Evolutionary conservation across 2,329 filamentous ascomycete species (phyloP).

Genomic region (Diaporthe vaccinii): DNA sequence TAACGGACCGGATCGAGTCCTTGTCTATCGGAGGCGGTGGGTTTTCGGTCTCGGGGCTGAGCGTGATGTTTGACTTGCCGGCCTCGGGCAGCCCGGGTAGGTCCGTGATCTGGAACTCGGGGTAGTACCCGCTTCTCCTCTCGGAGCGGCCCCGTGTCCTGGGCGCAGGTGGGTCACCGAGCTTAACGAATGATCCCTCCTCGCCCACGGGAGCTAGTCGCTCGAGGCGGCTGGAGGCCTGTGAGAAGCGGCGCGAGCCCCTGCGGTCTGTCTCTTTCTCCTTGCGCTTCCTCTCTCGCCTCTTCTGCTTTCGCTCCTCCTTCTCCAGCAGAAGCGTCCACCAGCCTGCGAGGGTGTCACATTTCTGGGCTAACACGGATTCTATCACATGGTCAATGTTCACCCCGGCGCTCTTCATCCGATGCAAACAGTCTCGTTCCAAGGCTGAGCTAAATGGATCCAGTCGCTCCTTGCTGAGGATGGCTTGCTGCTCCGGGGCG

Average conservation of each 20-base stretch:
- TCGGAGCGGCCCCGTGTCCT: constrained; percentile 82
- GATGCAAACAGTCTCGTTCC: constrained; percentile 90
- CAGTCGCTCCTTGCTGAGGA: constrained; percentile 84
- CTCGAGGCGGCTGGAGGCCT: constrained; percentile 88
- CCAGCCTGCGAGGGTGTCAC: constrained; percentile 93
- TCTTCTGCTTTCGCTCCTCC: constrained; percentile 85
- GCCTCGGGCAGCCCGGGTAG: constrained; percentile 82
- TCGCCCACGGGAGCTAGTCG: constrained; percentile 86
- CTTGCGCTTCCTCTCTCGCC: constrained; percentile 73
- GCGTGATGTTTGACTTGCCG: constrained; percentile 57
- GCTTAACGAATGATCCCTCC: constrained; percentile 68
- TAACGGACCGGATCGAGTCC: constrained; percentile 80
- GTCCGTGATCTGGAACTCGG: constrained; percentile 77
- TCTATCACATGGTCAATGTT: constrained; percentile 96
- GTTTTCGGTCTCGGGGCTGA: constrained; percentile 58
- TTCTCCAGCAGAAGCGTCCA: constrained; percentile 96
- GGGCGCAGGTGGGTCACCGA: constrained; percentile 65
- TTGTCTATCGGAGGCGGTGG: constrained; percentile 84
- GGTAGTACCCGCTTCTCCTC: constrained; percentile 77
- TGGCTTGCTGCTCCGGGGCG: constrained; percentile 89
- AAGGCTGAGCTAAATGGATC: constrained; percentile 86
- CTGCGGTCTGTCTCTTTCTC: constrained; percentile 87
- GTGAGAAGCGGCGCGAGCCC: constrained; percentile 85
- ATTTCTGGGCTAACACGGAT: constrained; percentile 89
- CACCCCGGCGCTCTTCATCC: constrained; percentile 94